phyloP scores from a whole-genome alignment of 2,329 filamentous ascomycete genomes.

The Chrysoporthe puriensis region DNA sequence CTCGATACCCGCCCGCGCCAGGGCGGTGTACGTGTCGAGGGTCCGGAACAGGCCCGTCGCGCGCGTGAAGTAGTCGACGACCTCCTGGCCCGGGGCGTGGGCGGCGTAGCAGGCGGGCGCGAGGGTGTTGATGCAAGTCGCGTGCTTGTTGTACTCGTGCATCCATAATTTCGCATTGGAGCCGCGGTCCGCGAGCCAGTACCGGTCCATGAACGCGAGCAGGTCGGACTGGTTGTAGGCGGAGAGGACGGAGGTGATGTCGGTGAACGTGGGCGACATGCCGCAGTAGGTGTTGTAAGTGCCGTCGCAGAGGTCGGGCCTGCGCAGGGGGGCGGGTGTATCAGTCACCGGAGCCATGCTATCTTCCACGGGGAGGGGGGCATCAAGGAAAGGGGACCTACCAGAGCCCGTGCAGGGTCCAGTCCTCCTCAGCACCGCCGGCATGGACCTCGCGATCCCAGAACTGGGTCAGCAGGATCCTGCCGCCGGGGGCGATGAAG shows the following conservation, averaged over 20 bases:
- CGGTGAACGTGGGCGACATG: conserved; percentile 46
- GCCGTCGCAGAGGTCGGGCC: conserved; percentile 50
- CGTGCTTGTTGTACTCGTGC: conserved; percentile 74
- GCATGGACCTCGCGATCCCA: conserved; percentile 47
- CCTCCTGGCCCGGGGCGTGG: conserved; percentile 44
- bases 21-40: conserved; percentile 48
- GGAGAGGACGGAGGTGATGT: conserved; percentile 47
- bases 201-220: conserved; percentile 46
- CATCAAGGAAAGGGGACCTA: conserved; percentile 31
- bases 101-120: conserved; percentile 62
- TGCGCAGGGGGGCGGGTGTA: conserved; percentile 21
- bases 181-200: conserved; percentile 47
- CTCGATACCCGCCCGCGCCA: conserved; percentile 43
- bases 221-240: conserved; percentile 45
- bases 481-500: conserved; percentile 46
- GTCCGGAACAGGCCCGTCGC: conserved; percentile 46
- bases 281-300: conserved; percentile 48
- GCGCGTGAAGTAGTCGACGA: conserved; percentile 50
- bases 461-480: conserved; percentile 48
- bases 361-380: not conserved
- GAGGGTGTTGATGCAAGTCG: conserved; percentile 73
- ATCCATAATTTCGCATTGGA: conserved; percentile 60
- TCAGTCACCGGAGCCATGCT: not conserved
- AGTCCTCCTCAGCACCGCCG: conserved; percentile 46
- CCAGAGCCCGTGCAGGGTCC: conserved; percentile 51